Evolutionary conservation across 2,329 filamentous ascomycete species (phyloP), one percentile per base, ranked within the genome.

Genomic region (Ilyonectria robusta): DNA sequence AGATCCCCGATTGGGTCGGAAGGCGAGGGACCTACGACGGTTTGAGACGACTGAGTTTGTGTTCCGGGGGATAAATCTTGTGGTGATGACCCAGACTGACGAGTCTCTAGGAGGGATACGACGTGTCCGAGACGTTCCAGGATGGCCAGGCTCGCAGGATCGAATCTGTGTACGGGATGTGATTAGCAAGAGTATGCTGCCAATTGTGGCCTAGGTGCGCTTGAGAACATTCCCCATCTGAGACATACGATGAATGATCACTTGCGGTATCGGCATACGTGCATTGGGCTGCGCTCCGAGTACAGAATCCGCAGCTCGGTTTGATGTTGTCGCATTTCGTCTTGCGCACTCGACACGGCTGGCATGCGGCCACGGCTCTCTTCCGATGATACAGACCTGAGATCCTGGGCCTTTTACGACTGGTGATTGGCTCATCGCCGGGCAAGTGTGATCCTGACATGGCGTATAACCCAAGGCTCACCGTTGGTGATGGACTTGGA

Each of bases 301-400:
- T 23, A 9, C 67, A 69, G 42, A 69, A 69, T 5, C 66, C 66
- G 33, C 66, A 68, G 7, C 23, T 50, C 1, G 66, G 66, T 6
- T 44, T 58, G 17, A 68, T 37, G 33, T 68, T 68, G 50, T 68
- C 66, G 37, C 66, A 68, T 21, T 68, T 68, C 11, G 66, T 68
- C 54, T 68, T 68, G 15, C 66, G 56, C 13, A 59, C 31, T 29
- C 66, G 48, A 37, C 66, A 68, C 4, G 62, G 54, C 17, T 68
- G 62, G 15, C 66, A 68, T 2, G 66, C 66, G 2, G 66, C 55
- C 35, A 68, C 55, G 13, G 66, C 55, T 13, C 66, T 46, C 33
- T 68, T 68, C n/a, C 66, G 66, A 6, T 68, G 62, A 37, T 68
- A 68, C 42, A 63, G 50, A 35, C 40, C 48, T 4, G 66, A 60